Conservation (phyloP, 495 filamentous ascomycete genomes). For the Penicillium samsonianum region DNA sequence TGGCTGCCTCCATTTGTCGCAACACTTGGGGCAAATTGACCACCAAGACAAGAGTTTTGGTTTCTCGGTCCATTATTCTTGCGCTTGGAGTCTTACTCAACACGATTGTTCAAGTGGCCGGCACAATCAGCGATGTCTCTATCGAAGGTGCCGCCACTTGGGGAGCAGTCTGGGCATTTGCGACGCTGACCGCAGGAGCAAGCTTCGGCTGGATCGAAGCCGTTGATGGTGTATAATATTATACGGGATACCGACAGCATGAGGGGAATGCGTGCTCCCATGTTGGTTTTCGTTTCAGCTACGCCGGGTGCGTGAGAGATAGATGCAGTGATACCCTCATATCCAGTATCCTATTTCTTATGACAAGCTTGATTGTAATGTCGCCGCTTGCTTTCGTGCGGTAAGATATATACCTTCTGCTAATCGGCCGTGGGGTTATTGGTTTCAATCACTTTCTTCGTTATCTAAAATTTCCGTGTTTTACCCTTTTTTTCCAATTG, state of each 20-base stretch:
- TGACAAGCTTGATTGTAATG: neutral
- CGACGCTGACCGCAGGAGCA: conserved; percentile 57
- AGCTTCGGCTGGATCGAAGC: conserved; percentile 62
- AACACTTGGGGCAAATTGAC: conserved; percentile 56
- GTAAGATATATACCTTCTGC: conserved; percentile 1
- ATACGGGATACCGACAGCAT: neutral
- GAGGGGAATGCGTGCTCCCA: neutral
- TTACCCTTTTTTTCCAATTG: neutral
- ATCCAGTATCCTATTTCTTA: neutral
- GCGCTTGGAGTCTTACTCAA: conserved; percentile 57
- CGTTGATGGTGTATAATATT: conserved; percentile 45
- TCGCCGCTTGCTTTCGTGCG: neutral
- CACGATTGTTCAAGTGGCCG: conserved; percentile 63
- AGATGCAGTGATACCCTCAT: neutral
- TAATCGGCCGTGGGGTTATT: neutral
- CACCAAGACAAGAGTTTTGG: conserved; percentile 62
- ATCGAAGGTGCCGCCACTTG: conserved; percentile 66
- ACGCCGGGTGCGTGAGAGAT: conserved; percentile 6
- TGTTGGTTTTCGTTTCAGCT: conserved; percentile 10
- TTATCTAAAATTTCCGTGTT: neutral
- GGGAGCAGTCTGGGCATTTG: conserved; percentile 68
- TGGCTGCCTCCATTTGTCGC: conserved; percentile 56
- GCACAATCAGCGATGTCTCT: conserved; percentile 67
- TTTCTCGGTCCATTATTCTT: conserved; percentile 62
- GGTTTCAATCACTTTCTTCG: neutral